A percentile compares a stretch with the other conserved stretches of the same genome.
Evolutionary conservation across 73 alveolate species (phyloP).

Genomic region (Uronychia binucleata): DNA sequence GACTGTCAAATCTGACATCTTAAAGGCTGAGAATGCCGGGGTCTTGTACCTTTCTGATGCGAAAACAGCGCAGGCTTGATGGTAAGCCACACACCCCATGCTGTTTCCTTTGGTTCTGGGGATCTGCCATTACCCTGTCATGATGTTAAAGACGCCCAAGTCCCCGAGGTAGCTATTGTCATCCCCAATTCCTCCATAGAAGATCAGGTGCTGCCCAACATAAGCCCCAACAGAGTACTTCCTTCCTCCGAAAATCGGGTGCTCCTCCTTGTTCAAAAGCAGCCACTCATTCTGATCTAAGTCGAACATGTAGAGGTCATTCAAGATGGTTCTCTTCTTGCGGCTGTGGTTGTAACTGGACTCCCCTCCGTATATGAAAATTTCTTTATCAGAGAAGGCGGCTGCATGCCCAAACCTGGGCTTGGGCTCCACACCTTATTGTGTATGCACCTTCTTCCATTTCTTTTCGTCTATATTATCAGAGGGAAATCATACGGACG

Average conservation of each 20-base stretch:
- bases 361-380: slow-evolving; percentile 5
- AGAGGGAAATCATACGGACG: neutral
- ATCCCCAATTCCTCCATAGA: slow-evolving; percentile 47
- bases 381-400: neutral
- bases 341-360: neutral
- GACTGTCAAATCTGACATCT: slow-evolving; percentile 27
- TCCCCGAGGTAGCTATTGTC: slow-evolving; percentile 26
- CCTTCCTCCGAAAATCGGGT: neutral
- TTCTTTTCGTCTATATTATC: neutral
- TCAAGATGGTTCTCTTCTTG: neutral
- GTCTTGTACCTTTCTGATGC: slow-evolving; percentile 18
- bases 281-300: neutral
- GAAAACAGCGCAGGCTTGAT: slow-evolving; percentile 23
- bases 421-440: neutral
- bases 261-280: neutral
- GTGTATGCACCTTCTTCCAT: neutral
- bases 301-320: neutral
- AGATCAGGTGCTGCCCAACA: slow-evolving; percentile 37
- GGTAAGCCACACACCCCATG: slow-evolving; percentile 44
- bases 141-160: slow-evolving; percentile 24
- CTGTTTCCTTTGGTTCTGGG: slow-evolving; percentile 34
- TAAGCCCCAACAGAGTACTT: slow-evolving; percentile 41
- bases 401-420: slow-evolving; percentile 3
- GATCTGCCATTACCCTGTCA: slow-evolving; percentile 21
- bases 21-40: slow-evolving; percentile 12